Base-by-base conservation (phyloP, 208 protist species). In the Leishmania major region DNA sequence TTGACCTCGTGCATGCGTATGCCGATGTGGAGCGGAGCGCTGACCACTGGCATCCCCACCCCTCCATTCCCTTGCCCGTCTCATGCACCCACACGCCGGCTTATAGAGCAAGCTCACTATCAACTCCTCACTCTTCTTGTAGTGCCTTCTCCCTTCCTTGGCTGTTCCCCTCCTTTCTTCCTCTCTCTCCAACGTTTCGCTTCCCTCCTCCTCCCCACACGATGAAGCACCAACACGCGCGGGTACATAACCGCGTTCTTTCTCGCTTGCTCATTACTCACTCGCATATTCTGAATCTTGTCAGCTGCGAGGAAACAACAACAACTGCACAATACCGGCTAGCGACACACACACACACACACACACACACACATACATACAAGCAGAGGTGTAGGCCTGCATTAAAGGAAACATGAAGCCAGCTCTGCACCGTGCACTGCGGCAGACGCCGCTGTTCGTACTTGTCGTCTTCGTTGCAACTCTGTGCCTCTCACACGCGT, bases 401-500 rank as follows among this genome's bases (percentile, higher is more conserved):
- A 49, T 35, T 3, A 31, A 64, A 77, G 53, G 31, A 47, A 37
- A 40, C 55, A 80, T 57, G 62, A 49, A 47, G 15, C 45, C 11
- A 28, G 40, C 47, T 55, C 17, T 31, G 43, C 62, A 51, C 66
- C 40, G 57, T 45, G 15, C 57, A 35, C 75, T 1, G 37, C 55
- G 75, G 75, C 57, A 57, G 37, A 45, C 5, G 37, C 35, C 37
- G 28, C 75, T 80, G 37, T 25, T 80, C 47, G 8, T 81, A 37
- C 55, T 83, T 40, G n/a, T 71, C n/a, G 3, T 72, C 59, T n/a
- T 64, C 57, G 55, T n/a, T 8, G 78, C 85, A 43, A 15, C 66
- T 5, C 25, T 79, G 35, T 71, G 57, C 57, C 49, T 70, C 43
- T 47, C 64, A 28, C 31, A 53, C 19, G 69, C 43, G 47, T n/a